Conservation (phyloP, 1,284 basidiomycete genomes). For the Pholiota adiposa region DNA sequence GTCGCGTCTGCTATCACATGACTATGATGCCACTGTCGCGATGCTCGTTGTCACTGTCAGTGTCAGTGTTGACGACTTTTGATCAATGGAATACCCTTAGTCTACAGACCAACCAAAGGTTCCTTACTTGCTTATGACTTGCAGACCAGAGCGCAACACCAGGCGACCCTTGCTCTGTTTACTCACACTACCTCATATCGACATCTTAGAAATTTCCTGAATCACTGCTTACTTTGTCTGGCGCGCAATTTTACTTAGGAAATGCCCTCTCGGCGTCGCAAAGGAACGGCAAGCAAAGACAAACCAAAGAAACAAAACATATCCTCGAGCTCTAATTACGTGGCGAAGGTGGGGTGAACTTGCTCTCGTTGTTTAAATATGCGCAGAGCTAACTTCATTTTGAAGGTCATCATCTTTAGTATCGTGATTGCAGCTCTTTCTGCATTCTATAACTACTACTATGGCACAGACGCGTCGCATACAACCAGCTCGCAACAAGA, state of each 20-base stretch:
- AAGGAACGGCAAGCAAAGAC: neutral
- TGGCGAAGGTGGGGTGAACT: neutral
- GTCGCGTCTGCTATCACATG: neutral
- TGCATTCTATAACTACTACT: constrained; percentile 5
- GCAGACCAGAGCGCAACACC: neutral
- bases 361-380: neutral
- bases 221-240: too few relatives aligned
- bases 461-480: neutral
- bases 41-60: neutral
- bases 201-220: neutral
- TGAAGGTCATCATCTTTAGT: constrained; percentile 3
- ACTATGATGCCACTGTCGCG: neutral
- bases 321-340: neutral
- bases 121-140: neutral
- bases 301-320: neutral
- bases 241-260: neutral
- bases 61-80: too few relatives aligned
- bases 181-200: neutral
- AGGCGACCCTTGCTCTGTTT: neutral
- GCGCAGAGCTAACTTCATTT: neutral
- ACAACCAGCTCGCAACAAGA: neutral
- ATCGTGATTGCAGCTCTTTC: constrained; percentile 6
- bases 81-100: too few relatives aligned
- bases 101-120: neutral
- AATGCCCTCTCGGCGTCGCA: neutral